Conservation (phyloP, 441 rosid species). For the Raphanus hybrid region DNA sequence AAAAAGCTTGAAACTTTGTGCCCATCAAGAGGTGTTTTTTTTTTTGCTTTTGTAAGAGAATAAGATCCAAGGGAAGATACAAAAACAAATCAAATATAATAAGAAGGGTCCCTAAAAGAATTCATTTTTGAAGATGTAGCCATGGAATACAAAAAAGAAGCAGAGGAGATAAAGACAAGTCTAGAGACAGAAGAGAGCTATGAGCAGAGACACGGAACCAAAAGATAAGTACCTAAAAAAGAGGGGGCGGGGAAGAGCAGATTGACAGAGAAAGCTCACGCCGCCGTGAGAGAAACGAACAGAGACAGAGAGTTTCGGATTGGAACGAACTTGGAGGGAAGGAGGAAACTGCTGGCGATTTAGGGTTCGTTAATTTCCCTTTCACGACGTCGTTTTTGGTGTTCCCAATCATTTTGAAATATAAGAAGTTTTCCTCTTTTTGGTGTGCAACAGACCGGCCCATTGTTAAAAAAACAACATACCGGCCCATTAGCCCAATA, state of each 20-base stretch:
- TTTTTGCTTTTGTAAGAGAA: no score
- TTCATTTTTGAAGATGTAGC: not conserved
- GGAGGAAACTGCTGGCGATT: not conserved
- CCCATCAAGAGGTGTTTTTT: no score
- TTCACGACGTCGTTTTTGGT: not conserved
- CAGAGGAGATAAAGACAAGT: slow-evolving; percentile 12
- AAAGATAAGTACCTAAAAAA: slow-evolving; percentile 13
- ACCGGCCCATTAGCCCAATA: not conserved
- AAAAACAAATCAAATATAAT: no score
- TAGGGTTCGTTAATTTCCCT: not conserved
- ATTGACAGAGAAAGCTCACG: not conserved
- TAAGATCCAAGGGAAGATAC: no score
- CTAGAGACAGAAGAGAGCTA: slow-evolving; percentile 8
- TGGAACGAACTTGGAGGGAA: not conserved
- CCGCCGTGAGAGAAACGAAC: not conserved
- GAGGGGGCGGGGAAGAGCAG: not conserved
- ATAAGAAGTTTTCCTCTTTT: not conserved
- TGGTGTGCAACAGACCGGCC: not conserved
- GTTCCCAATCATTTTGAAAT: not conserved
- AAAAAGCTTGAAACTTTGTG: no score
- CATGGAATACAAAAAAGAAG: no score
- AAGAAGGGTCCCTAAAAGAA: no score
- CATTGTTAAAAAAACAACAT: no score
- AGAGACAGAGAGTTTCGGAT: not conserved
- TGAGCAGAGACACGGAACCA: not conserved